Conservation (phyloP, 208 protist genomes). For the Wallacemonas sp. region DNA sequence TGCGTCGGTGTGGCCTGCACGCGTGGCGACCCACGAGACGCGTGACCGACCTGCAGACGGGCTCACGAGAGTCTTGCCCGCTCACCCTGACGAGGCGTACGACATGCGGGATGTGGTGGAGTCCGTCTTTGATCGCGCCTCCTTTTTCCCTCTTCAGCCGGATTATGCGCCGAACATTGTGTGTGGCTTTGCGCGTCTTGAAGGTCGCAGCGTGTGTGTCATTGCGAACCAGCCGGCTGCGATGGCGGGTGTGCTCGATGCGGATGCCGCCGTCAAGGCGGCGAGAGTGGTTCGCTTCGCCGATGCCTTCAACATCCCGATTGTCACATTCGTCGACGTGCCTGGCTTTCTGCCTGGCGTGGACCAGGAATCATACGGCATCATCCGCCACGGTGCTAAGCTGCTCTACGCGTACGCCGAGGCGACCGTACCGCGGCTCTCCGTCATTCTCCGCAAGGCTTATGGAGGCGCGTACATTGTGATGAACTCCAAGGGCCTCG, state of each 20-base stretch:
- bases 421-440: conserved; percentile 96
- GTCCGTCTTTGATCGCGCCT: conserved; percentile 85
- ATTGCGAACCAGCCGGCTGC: conserved; percentile 95
- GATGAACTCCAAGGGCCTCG: conserved; percentile 95
- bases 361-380: conserved; percentile 90
- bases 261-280: conserved; percentile 88
- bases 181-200: conserved; percentile 91
- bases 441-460: conserved; percentile 96
- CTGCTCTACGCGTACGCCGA: conserved; percentile 98
- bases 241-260: conserved; percentile 94
- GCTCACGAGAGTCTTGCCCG: conserved; percentile 79
- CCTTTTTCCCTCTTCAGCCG: conserved; percentile 96
- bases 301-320: conserved; percentile 97
- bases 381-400: conserved; percentile 97
- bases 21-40: conserved; percentile 55
- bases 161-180: conserved; percentile 96
- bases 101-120: conserved; percentile 92
- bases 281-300: conserved; percentile 96
- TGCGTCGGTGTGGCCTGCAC: conserved; percentile 74
- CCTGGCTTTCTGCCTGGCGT: conserved; percentile 97
- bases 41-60: conserved; percentile 35
- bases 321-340: conserved; percentile 97
- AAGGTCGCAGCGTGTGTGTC: conserved; percentile 91
- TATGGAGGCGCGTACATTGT: conserved; percentile 98
- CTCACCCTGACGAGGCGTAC: conserved; percentile 91